Evolutionary conservation across 108 stramenopile species (phyloP), one percentile per base, ranked within the genome.

Genomic region (Cyclotella atomus): DNA sequence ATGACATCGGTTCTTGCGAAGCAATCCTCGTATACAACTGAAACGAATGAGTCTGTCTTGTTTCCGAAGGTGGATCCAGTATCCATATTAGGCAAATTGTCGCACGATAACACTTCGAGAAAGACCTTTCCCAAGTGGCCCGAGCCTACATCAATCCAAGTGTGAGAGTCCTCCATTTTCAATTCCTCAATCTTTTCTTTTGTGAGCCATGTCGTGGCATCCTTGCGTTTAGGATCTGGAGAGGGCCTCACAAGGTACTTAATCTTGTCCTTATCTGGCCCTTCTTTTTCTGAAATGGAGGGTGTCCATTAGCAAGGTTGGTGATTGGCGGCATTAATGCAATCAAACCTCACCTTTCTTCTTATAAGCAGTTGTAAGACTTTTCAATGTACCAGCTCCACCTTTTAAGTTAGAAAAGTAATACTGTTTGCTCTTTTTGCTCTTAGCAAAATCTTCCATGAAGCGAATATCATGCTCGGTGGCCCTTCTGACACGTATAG

Each of bases 31-130:
- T 84, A 89, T 12, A 91, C 84, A 21, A 85, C 19, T 1, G 87
- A 75, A 12, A 86, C 91, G 64, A 95, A 92, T 2, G 89, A 65
- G 77, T 95, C 93, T 16, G 91, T 92, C 53, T 89, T 88, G 64
- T 88, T 87, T 38, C 88, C 89, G 57, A 85, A 71, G 19, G 71
- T 56, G 7, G 28, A 73, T 24, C 81, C 84, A 16, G 57, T 71
- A 68, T 95, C 93, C 76, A 84, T 70, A 35, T 95, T 91, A 36
- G 89, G 93, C 6, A 95, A 67, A 41, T 85, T 87, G 46, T 86
- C 82, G 59, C 88, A 90, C 6, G 61, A 68, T 56, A 95, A 36
- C 28, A 95, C 74, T 70, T 95, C 93, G 3, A 95, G 34, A 64
- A 71, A 87, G 3, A 95, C 45, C 36, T 86, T 78, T 30, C 88